Evolutionary conservation across 768 basidiomycete genomes (phyloP), one percentile per base, ranked within the genome.

Genomic region (Mycena leptocephala): DNA sequence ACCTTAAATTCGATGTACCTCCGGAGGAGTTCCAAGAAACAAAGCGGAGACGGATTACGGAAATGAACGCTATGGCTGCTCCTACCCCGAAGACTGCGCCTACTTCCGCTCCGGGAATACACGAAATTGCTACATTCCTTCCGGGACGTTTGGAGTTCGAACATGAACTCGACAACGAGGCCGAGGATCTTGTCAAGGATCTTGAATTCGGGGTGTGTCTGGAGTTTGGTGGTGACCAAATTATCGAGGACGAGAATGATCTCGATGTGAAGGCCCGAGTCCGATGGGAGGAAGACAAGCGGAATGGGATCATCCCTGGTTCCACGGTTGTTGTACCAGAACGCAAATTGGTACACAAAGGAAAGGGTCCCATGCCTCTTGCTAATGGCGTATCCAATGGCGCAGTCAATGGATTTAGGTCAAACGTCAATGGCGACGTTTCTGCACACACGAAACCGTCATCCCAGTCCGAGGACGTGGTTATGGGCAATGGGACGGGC

Each of bases 61-160:
- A 91, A 11, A 92, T 99, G 92, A 93, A 92, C 78, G 89, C 89
- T 33, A 87, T 88, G 58, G 86, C 85, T 7, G 88, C 88, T 9
- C 87, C 91, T 20, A 87, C 92, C 58, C 91, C 93, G 35, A 96
- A 96, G 81, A 89, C 92, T 2, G 90, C 95, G 1, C 95, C 97
- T 5, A 96, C 95, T 8, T 99, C 98, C 8, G 93, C 94, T 0
- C 98, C 98, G 4, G 96, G 93, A 5, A 92, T 96, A 20, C 98
- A 99, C 83, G 98, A 99, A 86, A 90, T 99, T 48, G 93, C 94
- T 20, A 95, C 94, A 0, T 99, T 94, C 86, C 94, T 99, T 82
- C 98, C 98, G 11, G 98, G 98, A 20, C 93, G 98, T n/a, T 89
- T 99, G 41, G 98, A 99, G 84, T 99, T 99, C 82, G 98, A 99